Percentiles rank a stretch among this genome's conserved stretches.
These are phyloP conservation scores for Fimicolochytrium jonesii DNA, from an alignment of 192 early-diverging fungal species.

Conservation along the genomic window DNA sequence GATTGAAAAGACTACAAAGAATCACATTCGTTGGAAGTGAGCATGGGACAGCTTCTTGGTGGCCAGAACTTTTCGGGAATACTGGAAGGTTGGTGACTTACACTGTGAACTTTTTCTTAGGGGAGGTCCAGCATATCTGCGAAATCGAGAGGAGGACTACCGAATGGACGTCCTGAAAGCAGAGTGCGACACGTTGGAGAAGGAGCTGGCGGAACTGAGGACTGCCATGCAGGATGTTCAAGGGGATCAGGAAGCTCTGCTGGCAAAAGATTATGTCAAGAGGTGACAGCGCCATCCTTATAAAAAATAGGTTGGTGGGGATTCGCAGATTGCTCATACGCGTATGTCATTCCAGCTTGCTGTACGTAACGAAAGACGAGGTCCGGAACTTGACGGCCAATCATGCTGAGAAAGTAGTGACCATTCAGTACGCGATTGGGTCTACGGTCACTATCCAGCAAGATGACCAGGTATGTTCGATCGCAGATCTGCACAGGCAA, in stretches of 20 bases:
- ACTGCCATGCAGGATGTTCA: not conserved
- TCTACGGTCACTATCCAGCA: no score
- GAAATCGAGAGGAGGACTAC: not conserved
- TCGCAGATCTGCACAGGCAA: no score
- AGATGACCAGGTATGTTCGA: no score
- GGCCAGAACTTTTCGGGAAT: not conserved
- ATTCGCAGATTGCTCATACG: not conserved
- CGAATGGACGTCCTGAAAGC: not conserved
- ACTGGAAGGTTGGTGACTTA: not conserved
- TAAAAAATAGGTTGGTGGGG: not conserved
- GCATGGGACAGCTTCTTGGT: slow-evolving; percentile 14
- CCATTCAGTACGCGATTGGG: no score
- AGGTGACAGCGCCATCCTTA: not conserved
- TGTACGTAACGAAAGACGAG: slow-evolving; percentile 14
- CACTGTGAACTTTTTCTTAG: not conserved
- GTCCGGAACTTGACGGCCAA: no score
- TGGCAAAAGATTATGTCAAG: slow-evolving; percentile 1
- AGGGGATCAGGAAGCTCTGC: not conserved
- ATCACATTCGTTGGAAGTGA: slow-evolving; percentile 68
- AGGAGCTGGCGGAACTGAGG: slow-evolving; percentile 6
- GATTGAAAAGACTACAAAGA: slow-evolving; percentile 65
- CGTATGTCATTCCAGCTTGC: not conserved
- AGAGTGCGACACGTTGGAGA: slow-evolving; percentile 17
- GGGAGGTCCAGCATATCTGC: slow-evolving; percentile 4
- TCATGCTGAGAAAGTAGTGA: no score